Base-by-base conservation (phyloP, 2,329 filamentous ascomycete genomes). In the Fusarium tanahbumbuense region DNA sequence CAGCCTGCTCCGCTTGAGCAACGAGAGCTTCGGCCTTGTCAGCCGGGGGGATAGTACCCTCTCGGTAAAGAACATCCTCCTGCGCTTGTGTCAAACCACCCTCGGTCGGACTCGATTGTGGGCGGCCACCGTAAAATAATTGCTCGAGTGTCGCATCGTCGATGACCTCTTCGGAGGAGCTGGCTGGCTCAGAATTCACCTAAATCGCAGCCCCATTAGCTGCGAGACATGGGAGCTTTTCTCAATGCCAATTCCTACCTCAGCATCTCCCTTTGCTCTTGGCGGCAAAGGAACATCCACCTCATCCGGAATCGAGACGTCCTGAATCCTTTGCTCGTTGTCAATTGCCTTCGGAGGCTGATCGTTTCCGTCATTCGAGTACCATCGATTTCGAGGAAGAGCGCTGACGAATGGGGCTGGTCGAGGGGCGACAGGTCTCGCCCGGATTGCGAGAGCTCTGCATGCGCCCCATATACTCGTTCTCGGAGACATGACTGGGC, bases 11-110 rank as follows among this genome's bases (percentile, higher is more conserved):
- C 13, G 60, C 65, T 37, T 65, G 71, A 2, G 77, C 73, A n/a
- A 76, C 57, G 10, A 77, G 61, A 47, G 73, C 76, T 55, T 80
- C 80, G 9, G 79, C 78, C 49, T 76, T 74, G 8, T 73, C 72
- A 8, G 78, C 72, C 3, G 79, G 64, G 22, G 81, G 81, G 55
- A 84, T 84, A 41, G 76, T 78, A 44, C 82, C 82, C 65, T 81
- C 78, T 18, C 77, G 76, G 69, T 82, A 83, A 18, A 86, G 76
- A 8, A 81, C 78, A 44, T 81, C 77, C 63, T 83, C 80, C 74
- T 86, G 84, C 11, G 81, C 83, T 18, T 76, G 71, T 52, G 81
- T 83, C 69, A 84, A 72, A 10, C 78, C 80, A 25, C 77, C 78
- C 25, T 80, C 71, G 6, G 63, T 48, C 16, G 74, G 60, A 53